Evolutionary conservation across 2,329 filamentous ascomycete genomes (phyloP).

Genomic region (Nemania bipapillata): DNA sequence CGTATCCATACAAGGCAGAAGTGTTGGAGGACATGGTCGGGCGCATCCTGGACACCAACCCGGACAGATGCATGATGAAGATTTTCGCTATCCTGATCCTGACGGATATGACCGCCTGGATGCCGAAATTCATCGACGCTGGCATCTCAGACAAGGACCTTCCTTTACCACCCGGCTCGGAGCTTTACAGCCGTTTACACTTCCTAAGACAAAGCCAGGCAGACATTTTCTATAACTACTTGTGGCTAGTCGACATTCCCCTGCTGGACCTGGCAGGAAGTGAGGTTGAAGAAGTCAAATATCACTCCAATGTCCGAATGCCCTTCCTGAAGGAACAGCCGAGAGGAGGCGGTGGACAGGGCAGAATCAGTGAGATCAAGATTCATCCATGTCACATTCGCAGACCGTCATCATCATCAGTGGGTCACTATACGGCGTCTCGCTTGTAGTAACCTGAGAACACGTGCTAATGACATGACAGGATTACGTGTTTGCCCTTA

Average conservation of each 20-base stretch:
- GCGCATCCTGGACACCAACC: constrained; percentile 1
- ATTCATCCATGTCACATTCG: not conserved
- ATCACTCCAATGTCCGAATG: not conserved
- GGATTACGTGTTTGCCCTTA: not conserved
- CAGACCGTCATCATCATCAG: not conserved
- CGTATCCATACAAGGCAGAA: not conserved
- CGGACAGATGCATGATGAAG: constrained; percentile 9
- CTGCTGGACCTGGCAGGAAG: not conserved
- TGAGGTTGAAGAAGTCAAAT: not conserved
- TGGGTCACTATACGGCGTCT: not conserved
- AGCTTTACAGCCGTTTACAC: not conserved
- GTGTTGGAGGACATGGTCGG: not conserved
- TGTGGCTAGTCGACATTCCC: not conserved
- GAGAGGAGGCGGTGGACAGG: not conserved
- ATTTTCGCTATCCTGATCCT: constrained; percentile 10
- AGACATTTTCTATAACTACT: not conserved
- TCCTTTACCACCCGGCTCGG: not conserved
- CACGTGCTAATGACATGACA: not conserved
- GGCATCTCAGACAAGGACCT: not conserved
- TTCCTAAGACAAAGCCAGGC: not conserved
- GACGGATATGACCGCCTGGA: not conserved
- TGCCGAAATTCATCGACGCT: not conserved
- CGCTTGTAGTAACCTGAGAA: not conserved
- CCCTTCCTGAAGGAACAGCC: not conserved
- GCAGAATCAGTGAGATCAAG: not conserved